Evolutionary conservation across 2,329 filamentous ascomycete species (phyloP).

Genomic region (Chaetomiaceae sp.): DNA sequence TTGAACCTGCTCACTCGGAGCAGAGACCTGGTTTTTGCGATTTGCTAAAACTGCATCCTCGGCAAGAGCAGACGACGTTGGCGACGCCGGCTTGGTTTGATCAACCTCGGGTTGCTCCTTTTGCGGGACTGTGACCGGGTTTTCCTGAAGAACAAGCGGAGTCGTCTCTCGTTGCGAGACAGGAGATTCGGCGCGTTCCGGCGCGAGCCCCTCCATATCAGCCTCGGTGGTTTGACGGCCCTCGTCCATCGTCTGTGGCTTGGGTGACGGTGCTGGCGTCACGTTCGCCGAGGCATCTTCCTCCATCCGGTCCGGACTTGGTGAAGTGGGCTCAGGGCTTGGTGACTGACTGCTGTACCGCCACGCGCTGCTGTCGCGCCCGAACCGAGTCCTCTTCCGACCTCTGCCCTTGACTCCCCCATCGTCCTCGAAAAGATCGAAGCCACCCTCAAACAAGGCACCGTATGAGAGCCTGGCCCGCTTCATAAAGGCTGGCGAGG

Average conservation of each 20-base stretch:
- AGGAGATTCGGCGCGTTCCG: background rate
- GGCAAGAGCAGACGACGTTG: background rate
- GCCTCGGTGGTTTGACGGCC: slow-evolving; percentile 29
- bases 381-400: slow-evolving; percentile 66
- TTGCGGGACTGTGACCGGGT: background rate
- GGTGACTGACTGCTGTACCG: slow-evolving; percentile 66
- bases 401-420: slow-evolving; percentile 54
- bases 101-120: background rate
- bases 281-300: slow-evolving; percentile 20
- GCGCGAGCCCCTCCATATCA: slow-evolving; percentile 5
- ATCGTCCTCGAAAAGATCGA: slow-evolving; percentile 68
- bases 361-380: slow-evolving; percentile 65
- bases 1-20: background rate
- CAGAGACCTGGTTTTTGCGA: background rate
- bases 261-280: slow-evolving; percentile 17
- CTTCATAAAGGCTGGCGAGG: slow-evolving; percentile 77
- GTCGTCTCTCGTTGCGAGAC: background rate
- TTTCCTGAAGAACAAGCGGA: background rate
- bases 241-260: slow-evolving; percentile 29
- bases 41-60: background rate
- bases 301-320: slow-evolving; percentile 18
- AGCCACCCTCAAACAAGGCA: slow-evolving; percentile 57
- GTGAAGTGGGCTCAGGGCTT: slow-evolving; percentile 56
- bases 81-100: background rate
- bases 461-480: slow-evolving; percentile 65